These are phyloP conservation scores for Emergomyces pasteurianus DNA, from an alignment of 2,329 filamentous ascomycete genomes.

Conservation along the genomic window DNA sequence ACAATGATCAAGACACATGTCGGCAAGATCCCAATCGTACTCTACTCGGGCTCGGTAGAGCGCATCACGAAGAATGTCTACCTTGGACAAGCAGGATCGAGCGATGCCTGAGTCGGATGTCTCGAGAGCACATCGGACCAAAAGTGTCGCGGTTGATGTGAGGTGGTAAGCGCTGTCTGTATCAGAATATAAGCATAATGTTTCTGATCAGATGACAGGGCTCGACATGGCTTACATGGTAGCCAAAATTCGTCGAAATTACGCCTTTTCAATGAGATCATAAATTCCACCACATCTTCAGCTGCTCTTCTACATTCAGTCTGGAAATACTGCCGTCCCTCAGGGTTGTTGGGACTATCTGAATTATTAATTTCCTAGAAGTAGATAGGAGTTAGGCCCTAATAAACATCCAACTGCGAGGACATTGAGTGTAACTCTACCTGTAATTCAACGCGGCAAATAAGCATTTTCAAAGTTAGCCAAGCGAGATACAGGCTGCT, in stretches of 20 bases:
- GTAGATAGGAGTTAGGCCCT: neutral
- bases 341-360: conserved; percentile 31
- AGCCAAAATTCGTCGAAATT: conserved; percentile 45
- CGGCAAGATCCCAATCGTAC: conserved; percentile 44
- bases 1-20: conserved; percentile 42
- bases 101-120: conserved; percentile 37
- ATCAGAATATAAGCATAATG: neutral
- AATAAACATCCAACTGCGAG: conserved; percentile 11
- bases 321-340: conserved; percentile 38
- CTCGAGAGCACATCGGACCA: conserved; percentile 41
- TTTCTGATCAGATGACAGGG: neutral
- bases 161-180: conserved; percentile 41
- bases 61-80: conserved; percentile 37
- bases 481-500: conserved; percentile 35
- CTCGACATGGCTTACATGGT: conserved; percentile 24
- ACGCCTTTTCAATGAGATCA: conserved; percentile 33
- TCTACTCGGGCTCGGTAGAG: conserved; percentile 37
- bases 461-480: conserved; percentile 36
- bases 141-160: conserved; percentile 42
- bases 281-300: conserved; percentile 39
- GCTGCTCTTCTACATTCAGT: conserved; percentile 33
- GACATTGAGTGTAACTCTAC: conserved; percentile 18
- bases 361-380: conserved; percentile 31
- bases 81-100: conserved; percentile 34
- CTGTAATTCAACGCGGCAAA: conserved; percentile 36